These are phyloP conservation scores for Brettanomyces custersianus DNA, from an alignment of 805 yeast species.

Conservation along the genomic window DNA sequence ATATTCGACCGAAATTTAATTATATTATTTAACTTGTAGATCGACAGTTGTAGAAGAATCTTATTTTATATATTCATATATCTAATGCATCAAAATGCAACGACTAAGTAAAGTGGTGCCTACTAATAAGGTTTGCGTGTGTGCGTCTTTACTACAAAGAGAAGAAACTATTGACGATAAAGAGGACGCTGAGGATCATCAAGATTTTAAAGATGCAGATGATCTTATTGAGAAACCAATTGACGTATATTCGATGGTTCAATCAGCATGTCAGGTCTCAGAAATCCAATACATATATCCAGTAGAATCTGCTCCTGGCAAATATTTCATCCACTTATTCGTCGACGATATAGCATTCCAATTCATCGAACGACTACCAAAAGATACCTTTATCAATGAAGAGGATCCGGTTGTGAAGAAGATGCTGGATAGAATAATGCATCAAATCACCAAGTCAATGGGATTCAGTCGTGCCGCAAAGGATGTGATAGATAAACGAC, in stretches of 20 bases:
- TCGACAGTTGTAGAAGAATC: too few species aligned
- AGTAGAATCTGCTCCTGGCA: background rate
- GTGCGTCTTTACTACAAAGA: background rate
- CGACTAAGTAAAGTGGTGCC: background rate
- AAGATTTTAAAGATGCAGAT: background rate
- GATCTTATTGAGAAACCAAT: background rate
- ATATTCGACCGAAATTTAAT: too few species aligned
- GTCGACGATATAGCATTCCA: slow-evolving; percentile 6
- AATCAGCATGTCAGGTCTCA: background rate
- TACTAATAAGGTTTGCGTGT: background rate
- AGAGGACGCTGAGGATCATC: too few species aligned
- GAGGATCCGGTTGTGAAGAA: background rate
- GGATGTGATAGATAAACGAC: slow-evolving; percentile 5
- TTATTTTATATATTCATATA: too few species aligned
- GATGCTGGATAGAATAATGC: background rate
- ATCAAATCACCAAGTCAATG: background rate
- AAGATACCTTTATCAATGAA: background rate
- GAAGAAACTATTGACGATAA: too few species aligned
- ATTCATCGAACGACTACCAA: slow-evolving; percentile 1
- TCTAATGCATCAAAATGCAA: background rate
- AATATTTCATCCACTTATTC: slow-evolving; percentile 1
- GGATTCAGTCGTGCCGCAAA: background rate
- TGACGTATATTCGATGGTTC: slow-evolving; percentile 1
- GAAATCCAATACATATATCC: background rate
- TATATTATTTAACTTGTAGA: too few species aligned